Conservation (phyloP, 805 yeast species). For the Tetrapisispora arboricola region DNA sequence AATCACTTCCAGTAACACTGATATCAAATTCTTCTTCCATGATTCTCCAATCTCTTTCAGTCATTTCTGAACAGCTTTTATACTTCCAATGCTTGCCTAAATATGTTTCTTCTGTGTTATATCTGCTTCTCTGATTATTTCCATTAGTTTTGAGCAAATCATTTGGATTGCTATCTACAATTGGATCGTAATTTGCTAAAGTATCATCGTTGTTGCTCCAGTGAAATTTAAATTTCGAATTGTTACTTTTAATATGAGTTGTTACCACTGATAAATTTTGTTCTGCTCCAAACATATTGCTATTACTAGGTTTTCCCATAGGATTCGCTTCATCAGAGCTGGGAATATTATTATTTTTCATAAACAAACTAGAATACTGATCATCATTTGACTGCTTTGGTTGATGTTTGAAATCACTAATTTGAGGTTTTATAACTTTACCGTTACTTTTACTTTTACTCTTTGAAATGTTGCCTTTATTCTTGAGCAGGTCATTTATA, state of each 20-base stretch:
- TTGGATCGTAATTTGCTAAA: slow-evolving; percentile 33
- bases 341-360: too few species aligned
- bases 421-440: not conserved
- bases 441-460: not conserved
- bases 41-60: slow-evolving; percentile 80
- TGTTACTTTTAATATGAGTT: not conserved
- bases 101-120: slow-evolving; percentile 10
- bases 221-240: slow-evolving; percentile 45
- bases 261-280: not conserved
- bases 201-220: slow-evolving; percentile 71
- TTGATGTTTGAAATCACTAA: not conserved
- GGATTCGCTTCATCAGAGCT: too few species aligned
- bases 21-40: slow-evolving; percentile 71
- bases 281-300: too few species aligned
- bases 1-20: slow-evolving; percentile 36
- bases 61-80: slow-evolving; percentile 58
- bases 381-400: slow-evolving; percentile 7
- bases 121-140: slow-evolving; percentile 8
- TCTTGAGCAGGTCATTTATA: slow-evolving; percentile 28
- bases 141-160: slow-evolving; percentile 8
- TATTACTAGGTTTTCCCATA: too few species aligned
- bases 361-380: not conserved
- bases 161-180: slow-evolving; percentile 22
- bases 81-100: slow-evolving; percentile 49
- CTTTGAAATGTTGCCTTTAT: not conserved